Evolutionary conservation across 2,329 filamentous ascomycete species (phyloP), one percentile per base, ranked within the genome.

Genomic region (Aquanectria penicillioides): DNA sequence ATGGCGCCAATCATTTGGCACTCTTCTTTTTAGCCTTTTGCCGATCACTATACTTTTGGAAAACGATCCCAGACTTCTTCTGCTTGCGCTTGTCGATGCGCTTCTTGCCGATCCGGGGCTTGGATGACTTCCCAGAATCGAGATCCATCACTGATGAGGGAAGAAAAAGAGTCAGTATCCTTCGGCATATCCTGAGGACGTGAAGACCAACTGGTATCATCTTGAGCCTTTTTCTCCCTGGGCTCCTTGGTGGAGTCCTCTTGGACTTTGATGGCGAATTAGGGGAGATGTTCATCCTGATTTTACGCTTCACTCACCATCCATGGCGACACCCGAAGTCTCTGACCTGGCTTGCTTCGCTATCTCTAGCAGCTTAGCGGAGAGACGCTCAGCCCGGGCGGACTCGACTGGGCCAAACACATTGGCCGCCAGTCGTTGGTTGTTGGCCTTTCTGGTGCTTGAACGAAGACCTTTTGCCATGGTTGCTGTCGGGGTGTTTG

Each of bases 391-490:
- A 50, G 89, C 89, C 68, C 94, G 87, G 40, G 91, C 93, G 69
- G 84, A 81, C 75, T 94, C 92, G 53, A 89, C 88, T 13, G 94
- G 94, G 2, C 90, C 92, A 77, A 97, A 97, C 65, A 97, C 90
- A 65, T 87, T 88, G 65, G 86, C 82, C 76, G 94, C 94, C 65
- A 97, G 84, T 69, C 86, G 89, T 68, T 86, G 84, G 80, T 93
- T 93, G 81, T 97, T 97, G 71, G 84, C 83, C 81, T 97, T 97
- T 70, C 83, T 87, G 66, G 86, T 82, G 74, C 90, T 96, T 65
- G 94, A 86, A 75, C 94, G 86, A 61, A 91, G 82, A 74, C 92
- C 91, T 76, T 97, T 97, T 20, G 94, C 94, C 94, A 97, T 98
- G 69, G 54, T 84, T 73, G 51, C 37, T 20, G 51, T 62, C 48